Conservation (phyloP, 2,329 filamentous ascomycete genomes). For the Pseudogymnoascus sp. region DNA sequence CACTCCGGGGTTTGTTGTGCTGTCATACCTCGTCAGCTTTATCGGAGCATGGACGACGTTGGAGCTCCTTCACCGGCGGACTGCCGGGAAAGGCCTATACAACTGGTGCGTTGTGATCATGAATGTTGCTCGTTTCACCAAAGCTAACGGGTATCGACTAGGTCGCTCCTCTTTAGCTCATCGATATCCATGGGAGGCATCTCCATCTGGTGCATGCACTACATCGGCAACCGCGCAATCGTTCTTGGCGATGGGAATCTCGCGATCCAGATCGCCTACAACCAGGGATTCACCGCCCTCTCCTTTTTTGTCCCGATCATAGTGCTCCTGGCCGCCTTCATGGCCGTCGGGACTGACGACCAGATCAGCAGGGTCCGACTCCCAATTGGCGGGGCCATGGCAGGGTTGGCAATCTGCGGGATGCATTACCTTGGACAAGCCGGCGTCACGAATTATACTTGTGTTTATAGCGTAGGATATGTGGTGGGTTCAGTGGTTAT, state of each 20-base stretch:
- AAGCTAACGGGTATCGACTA: slow-evolving; percentile 24
- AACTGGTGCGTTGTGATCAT: slow-evolving; percentile 52
- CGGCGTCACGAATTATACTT: slow-evolving; percentile 69
- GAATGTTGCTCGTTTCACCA: background rate
- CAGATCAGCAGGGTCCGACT: slow-evolving; percentile 52
- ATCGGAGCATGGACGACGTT: slow-evolving; percentile 72
- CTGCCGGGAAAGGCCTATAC: slow-evolving; percentile 58
- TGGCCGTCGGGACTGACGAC: slow-evolving; percentile 56
- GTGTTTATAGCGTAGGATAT: slow-evolving; percentile 48
- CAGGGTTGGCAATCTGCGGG: slow-evolving; percentile 68
- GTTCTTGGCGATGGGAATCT: slow-evolving; percentile 56
- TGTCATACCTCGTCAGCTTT: slow-evolving; percentile 64
- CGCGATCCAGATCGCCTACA: slow-evolving; percentile 67
- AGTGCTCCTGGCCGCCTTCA: slow-evolving; percentile 66
- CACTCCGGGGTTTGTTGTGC: slow-evolving; percentile 55
- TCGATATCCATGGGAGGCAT: slow-evolving; percentile 68
- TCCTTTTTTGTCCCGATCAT: slow-evolving; percentile 76
- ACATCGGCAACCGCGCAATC: slow-evolving; percentile 75
- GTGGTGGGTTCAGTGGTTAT: slow-evolving; percentile 65
- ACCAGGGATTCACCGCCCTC: slow-evolving; percentile 60
- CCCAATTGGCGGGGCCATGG: slow-evolving; percentile 56
- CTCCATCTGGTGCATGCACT: slow-evolving; percentile 73
- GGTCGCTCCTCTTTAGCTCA: slow-evolving; percentile 56
- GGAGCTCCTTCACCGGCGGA: slow-evolving; percentile 72
- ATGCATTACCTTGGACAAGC: slow-evolving; percentile 89